These are phyloP conservation scores for Fagus sylvatica DNA, from an alignment of 306 rosid genomes.

Conservation along the genomic window DNA sequence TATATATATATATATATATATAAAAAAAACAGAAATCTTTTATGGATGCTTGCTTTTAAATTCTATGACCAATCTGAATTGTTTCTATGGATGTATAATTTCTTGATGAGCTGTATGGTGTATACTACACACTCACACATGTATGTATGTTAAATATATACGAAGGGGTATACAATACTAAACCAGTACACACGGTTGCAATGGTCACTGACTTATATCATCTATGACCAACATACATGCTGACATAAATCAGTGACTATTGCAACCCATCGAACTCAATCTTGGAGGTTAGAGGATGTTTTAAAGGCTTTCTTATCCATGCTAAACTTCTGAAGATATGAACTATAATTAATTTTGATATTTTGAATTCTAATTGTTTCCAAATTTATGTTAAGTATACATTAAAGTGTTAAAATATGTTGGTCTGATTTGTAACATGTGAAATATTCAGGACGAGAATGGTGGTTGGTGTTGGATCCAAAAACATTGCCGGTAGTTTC, in stretches of 20 bases:
- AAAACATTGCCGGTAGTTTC: constrained; percentile 73
- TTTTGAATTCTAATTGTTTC: background rate
- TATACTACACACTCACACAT: background rate
- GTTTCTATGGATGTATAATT: background rate
- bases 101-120: background rate
- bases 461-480: constrained; percentile 96
- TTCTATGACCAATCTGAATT: background rate
- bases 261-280: background rate
- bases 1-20: no score
- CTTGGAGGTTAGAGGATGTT: background rate
- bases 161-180: background rate
- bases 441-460: constrained; percentile 84
- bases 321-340: background rate
- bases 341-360: background rate
- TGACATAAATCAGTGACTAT: background rate
- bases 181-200: background rate
- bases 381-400: constrained; percentile 7
- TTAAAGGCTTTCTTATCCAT: background rate
- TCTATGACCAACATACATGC: background rate
- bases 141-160: no score
- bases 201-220: background rate
- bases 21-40: no score
- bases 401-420: background rate
- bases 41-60: background rate
- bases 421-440: constrained; percentile 6